phyloP scores from a whole-genome alignment of 2,329 filamentous ascomycete species.

The Arthrobotrys sphaeroides region DNA sequence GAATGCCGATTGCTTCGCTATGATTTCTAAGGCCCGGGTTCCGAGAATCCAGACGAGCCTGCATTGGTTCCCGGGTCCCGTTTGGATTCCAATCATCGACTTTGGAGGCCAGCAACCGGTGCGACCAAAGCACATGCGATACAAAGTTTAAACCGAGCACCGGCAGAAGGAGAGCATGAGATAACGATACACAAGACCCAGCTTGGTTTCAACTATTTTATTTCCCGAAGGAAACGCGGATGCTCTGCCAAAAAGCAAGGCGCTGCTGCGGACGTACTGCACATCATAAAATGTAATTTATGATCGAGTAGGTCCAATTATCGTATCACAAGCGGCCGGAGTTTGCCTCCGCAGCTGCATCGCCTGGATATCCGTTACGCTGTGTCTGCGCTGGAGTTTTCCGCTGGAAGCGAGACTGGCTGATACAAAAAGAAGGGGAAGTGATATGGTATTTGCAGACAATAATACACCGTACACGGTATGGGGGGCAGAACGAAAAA shows the following conservation, averaged over 20 bases:
- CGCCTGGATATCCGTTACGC: conserved; percentile 21
- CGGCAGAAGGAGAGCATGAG: conserved; percentile 7
- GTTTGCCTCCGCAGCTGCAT: conserved; percentile 32
- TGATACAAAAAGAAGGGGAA: not conserved
- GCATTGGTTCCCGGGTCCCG: conserved; percentile 31
- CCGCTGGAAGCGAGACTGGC: conserved; percentile 10
- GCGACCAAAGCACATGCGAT: conserved; percentile 41
- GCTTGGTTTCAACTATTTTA: conserved; percentile 5
- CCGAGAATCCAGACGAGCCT: conserved; percentile 32
- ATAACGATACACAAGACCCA: conserved; percentile 14
- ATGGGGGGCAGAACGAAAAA: not conserved
- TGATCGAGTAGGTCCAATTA: conserved; percentile 8
- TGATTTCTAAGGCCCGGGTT: conserved; percentile 9
- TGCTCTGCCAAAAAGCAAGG: conserved; percentile 14
- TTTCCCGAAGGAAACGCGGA: conserved; percentile 2
- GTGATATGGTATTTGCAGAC: not conserved
- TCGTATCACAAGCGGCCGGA: conserved; percentile 10
- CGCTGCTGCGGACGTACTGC: conserved; percentile 19
- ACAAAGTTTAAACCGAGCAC: conserved; percentile 46
- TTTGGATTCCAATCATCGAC: conserved; percentile 23
- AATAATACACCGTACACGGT: not conserved
- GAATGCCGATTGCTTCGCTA: conserved; percentile 49
- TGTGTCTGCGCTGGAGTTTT: conserved; percentile 12
- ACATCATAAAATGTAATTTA: conserved; percentile 35
- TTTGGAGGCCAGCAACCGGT: conserved; percentile 14